Conservation (phyloP, 306 rosid genomes). For the Amphicarpaea edgeworthii region DNA sequence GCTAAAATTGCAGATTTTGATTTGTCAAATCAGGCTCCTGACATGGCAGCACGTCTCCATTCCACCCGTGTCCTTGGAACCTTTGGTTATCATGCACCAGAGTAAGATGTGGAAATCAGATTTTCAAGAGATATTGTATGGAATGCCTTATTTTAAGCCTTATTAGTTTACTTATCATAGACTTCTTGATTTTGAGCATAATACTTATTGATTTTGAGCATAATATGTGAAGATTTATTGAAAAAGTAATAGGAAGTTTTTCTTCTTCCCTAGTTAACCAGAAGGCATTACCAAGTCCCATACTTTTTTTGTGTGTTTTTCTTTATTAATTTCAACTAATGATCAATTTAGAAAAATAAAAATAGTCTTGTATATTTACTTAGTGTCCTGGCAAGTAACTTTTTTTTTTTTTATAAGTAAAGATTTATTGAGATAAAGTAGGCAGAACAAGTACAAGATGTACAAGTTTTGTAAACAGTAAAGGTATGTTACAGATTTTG, state of each 20-base stretch:
- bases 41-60: constrained; percentile 96
- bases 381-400: background rate
- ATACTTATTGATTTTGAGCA: constrained; percentile 21
- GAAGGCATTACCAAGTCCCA: constrained; percentile 8
- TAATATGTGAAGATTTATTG: constrained; percentile 17
- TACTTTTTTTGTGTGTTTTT: background rate
- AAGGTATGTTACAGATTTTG: too few relatives aligned
- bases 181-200: constrained; percentile 13
- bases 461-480: too few relatives aligned
- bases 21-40: constrained; percentile 96
- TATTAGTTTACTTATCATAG: background rate
- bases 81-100: constrained; percentile 96
- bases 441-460: too few relatives aligned
- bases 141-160: constrained; percentile 20
- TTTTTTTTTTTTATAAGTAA: too few relatives aligned
- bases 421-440: too few relatives aligned
- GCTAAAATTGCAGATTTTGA: constrained; percentile 96
- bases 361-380: constrained; percentile 21
- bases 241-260: constrained; percentile 29
- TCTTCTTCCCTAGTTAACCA: background rate
- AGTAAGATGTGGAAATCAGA: constrained; percentile 63
- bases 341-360: constrained; percentile 22
- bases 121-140: constrained; percentile 17
- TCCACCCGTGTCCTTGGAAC: constrained; percentile 96
- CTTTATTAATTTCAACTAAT: background rate